Base-by-base conservation (phyloP, 2,329 filamentous ascomycete genomes). In the Huntiella moniliformis region DNA sequence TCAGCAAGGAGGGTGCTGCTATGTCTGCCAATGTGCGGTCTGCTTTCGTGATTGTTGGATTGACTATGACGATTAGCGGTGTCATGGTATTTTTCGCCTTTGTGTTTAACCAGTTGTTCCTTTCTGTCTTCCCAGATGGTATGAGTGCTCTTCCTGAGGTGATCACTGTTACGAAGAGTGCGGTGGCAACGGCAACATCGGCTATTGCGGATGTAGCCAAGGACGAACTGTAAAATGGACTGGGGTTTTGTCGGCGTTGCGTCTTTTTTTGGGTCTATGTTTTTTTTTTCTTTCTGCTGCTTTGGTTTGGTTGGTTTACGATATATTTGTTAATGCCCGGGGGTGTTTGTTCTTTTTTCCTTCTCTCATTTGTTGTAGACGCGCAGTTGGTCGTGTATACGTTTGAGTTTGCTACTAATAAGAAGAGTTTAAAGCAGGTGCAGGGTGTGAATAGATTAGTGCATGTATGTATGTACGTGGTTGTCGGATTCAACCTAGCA, bases 31-130 rank as follows among this genome's bases (percentile, higher is more conserved):
- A 68, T 6, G 63, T 74, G 53, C 73, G 82, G 56, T 70, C 96
- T 55, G 64, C 82, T 35, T 56, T 67, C 16, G 73, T 79, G 36
- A 77, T 86, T 5, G 55, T 88, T 33, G 63, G 67, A 18, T 77
- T 80, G n/a, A 65, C 96, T 53, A 53, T 77, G 35, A 56, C 87
- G 34, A 73, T 95, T 36, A 79, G 85, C 12, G 11, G 31, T 22
- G 13, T 45, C 17, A 18, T 51, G 46, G 38, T 51, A 34, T 45
- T 33, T 22, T 38, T 47, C 33, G 51, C 51, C 13, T 48, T 46
- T 32, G 33, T 38, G 15, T 48, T 50, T 18, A 52, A 51, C 39
- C 33, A 41, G 10, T 33, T 49, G 31, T 42, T 51, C 16, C 22
- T 37, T 22, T 38, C 45, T 28, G 46, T 44, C 12, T 50, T 46